phyloP scores from a whole-genome alignment of 2,329 filamentous ascomycete genomes.

The Trichophyton rubrum region DNA sequence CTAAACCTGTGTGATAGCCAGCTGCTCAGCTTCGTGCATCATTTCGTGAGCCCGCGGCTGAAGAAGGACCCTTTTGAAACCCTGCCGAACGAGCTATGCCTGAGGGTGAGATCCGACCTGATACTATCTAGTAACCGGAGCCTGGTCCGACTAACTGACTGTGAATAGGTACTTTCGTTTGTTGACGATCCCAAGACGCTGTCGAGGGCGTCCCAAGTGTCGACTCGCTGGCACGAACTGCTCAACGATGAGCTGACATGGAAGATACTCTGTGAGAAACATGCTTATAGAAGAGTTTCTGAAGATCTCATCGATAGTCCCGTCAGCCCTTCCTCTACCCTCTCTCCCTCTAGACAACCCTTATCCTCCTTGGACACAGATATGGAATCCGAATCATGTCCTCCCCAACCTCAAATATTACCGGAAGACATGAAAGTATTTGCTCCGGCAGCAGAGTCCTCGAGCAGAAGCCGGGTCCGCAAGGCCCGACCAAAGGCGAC shows the following conservation, averaged over 20 bases:
- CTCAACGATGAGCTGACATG: conserved; percentile 95
- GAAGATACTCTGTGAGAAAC: conserved; percentile 94
- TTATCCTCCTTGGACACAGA: neutral
- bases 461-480: conserved; percentile 10
- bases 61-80: conserved; percentile 94
- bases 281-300: conserved; percentile 61
- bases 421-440: neutral
- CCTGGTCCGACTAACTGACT: neutral
- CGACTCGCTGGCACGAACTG: conserved; percentile 80
- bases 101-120: conserved; percentile 48
- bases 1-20: conserved; percentile 91
- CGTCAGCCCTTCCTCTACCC: conserved; percentile 38
- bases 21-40: conserved; percentile 87
- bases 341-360: neutral
- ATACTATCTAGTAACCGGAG: no score
- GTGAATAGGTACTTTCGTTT: conserved; percentile 70
- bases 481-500: conserved; percentile 51
- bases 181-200: conserved; percentile 94
- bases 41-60: conserved; percentile 83
- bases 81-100: conserved; percentile 81
- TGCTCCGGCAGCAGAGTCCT: neutral
- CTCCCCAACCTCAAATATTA: neutral
- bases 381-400: neutral
- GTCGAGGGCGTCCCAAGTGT: conserved; percentile 90
- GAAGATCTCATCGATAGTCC: conserved; percentile 31